phyloP scores from a whole-genome alignment of 176 grass and related monocot species.

The Oryza officinalis region DNA sequence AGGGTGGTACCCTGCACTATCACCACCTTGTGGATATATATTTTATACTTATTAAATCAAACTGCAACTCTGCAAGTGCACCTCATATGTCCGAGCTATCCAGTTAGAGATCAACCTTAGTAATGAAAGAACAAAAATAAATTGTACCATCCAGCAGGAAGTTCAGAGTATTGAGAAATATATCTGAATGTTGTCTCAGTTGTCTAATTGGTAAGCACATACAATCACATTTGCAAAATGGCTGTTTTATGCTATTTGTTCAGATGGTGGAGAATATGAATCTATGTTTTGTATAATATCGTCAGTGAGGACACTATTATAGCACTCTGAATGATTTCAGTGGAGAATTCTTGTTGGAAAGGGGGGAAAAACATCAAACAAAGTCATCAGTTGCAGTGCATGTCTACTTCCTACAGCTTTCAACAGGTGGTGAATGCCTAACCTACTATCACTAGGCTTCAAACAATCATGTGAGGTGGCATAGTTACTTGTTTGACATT shows the following conservation, averaged over 20 bases:
- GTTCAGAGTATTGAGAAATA: not conserved
- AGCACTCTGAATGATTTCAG: not conserved
- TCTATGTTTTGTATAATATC: not conserved
- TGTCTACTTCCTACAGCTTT: slow-evolving; percentile 50
- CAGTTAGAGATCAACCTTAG: not conserved
- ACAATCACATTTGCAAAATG: not conserved
- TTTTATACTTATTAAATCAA: slow-evolving; percentile 22
- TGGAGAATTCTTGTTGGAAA: not conserved
- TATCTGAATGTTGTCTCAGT: not conserved
- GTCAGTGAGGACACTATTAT: not conserved
- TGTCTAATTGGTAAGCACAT: not conserved
- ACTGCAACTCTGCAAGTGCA: not conserved
- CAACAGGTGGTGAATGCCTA: slow-evolving; percentile 24
- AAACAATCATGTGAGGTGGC: slow-evolving; percentile 36
- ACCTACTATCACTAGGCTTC: slow-evolving; percentile 24
- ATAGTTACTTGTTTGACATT: slow-evolving; percentile 46
- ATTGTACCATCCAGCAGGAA: not conserved
- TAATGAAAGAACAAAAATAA: not conserved
- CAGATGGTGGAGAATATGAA: not conserved
- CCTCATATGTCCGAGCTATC: not conserved
- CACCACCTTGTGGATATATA: slow-evolving; percentile 27
- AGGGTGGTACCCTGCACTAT: slow-evolving; percentile 6
- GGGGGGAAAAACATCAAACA: not conserved
- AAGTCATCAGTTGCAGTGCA: slow-evolving; percentile 12
- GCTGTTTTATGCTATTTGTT: not conserved